Evolutionary conservation across 2,329 filamentous ascomycete species (phyloP), one percentile per base, ranked within the genome.

Genomic region (Scopulariopsis brevicaulis): DNA sequence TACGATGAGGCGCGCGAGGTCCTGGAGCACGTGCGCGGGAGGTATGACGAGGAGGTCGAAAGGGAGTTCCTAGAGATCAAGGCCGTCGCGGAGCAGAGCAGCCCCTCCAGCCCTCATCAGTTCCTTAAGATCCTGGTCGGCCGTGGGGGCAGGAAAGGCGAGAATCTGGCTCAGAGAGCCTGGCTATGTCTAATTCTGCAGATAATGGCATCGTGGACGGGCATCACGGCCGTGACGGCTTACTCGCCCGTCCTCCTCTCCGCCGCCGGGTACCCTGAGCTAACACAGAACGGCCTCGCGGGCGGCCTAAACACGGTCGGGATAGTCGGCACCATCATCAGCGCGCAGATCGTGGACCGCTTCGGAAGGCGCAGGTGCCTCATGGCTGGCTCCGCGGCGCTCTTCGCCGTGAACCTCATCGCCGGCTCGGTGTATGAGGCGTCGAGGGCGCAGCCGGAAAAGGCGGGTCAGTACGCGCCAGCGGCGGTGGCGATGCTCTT

Each of bases 301-400:
- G 78, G 78, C 6, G 73, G 76, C 6, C 65, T 79, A 18, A 81
- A 79, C 64, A 79, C 76, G 0, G 70, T 80, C 54, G 77, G 77
- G 14, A 76, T 80, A 28, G 60, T 78, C 2, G 77, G 76, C 1
- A 81, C 77, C 2, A 74, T 78, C 40, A 76, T 78, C 59, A 75
- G 73, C 57, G 74, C 77, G 2, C 73, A 77, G 54, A 75, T 80
- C 12, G 72, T 81, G 35, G 78, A 81, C 63, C 70, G 71, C 1
- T 64, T 80, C 7, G 77, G 78, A 22, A 72, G 77, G 6, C 66
- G 65, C 22, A 62, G 60, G 43, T 65, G 63, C 12, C 55, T 66
- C 3, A 70, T 69, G 65, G 54, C n/a, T 1, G 54, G 54, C 32
- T 46, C 54, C 10, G 11, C 24, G 3, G 54, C 68, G 3, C 62